These are phyloP conservation scores for Huiozyma naganishii DNA, from an alignment of 805 yeast genomes.

Conservation along the genomic window DNA sequence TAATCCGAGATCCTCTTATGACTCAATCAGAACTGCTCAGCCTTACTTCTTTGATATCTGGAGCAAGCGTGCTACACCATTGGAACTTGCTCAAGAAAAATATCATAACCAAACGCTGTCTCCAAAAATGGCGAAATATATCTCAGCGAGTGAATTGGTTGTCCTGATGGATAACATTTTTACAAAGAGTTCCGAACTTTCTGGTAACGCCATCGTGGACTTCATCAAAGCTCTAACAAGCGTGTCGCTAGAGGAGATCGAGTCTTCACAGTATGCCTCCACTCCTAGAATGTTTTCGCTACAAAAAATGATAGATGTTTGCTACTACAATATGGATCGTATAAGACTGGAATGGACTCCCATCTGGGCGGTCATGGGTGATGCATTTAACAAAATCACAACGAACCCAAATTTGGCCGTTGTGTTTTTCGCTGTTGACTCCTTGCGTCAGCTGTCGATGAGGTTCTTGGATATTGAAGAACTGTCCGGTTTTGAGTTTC, in stretches of 20 bases:
- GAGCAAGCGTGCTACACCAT: constrained; percentile 42
- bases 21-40: constrained; percentile 33
- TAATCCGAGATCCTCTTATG: constrained; percentile 40
- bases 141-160: constrained; percentile 57
- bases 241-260: constrained; percentile 85
- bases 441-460: constrained; percentile 84
- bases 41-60: constrained; percentile 48
- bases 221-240: constrained; percentile 81
- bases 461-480: constrained; percentile 91
- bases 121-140: constrained; percentile 43
- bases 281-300: constrained; percentile 87
- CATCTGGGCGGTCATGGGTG: constrained; percentile 89
- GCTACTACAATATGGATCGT: constrained; percentile 94
- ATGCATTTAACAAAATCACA: constrained; percentile 75
- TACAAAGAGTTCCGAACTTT: constrained; percentile 65
- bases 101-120: constrained; percentile 62
- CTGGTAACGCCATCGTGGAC: constrained; percentile 75
- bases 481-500: constrained; percentile 89
- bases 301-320: constrained; percentile 93
- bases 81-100: constrained; percentile 59
- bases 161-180: constrained; percentile 82
- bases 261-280: constrained; percentile 67
- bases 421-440: constrained; percentile 85
- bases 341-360: constrained; percentile 95
- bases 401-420: constrained; percentile 67